phyloP scores from a whole-genome alignment of 768 basidiomycete genomes.

The Cyclocybe cylindracea region DNA sequence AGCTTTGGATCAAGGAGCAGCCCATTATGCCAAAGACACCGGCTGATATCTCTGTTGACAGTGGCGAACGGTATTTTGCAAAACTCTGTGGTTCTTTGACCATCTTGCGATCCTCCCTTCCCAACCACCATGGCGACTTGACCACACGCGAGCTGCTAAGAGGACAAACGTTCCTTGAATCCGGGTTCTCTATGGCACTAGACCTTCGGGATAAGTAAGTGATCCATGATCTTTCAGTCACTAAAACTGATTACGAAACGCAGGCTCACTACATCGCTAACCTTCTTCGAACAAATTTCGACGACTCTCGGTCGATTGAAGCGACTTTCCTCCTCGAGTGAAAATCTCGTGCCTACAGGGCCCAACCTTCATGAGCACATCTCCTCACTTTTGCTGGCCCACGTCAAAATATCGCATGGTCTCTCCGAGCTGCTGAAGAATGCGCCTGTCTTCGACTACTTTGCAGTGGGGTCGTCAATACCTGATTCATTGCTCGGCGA shows the following conservation, averaged over 20 bases:
- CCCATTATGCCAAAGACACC: conserved; percentile 34
- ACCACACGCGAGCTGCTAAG: conserved; percentile 86
- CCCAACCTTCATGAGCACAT: conserved; percentile 19
- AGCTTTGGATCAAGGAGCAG: conserved; percentile 69
- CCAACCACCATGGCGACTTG: conserved; percentile 78
- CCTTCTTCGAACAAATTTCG: conserved; percentile 24
- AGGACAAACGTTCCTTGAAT: conserved; percentile 77
- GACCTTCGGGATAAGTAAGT: conserved; percentile 65
- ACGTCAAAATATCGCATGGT: conserved; percentile 31
- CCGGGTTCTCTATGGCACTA: conserved; percentile 68
- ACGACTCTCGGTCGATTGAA: conserved; percentile 27
- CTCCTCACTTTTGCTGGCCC: conserved; percentile 20
- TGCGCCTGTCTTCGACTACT: conserved; percentile 4
- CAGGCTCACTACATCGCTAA: conserved; percentile 32
- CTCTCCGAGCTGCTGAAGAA: conserved; percentile 14
- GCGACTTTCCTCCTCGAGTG: conserved; percentile 17
- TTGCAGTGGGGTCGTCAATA: conserved; percentile 1
- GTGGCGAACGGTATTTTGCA: conserved; percentile 63
- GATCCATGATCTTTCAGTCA: neutral
- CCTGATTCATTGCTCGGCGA: conserved; percentile 5
- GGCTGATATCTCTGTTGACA: conserved; percentile 29
- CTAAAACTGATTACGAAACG: conserved; percentile 4
- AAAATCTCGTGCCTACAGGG: conserved; percentile 23
- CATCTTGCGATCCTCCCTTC: conserved; percentile 58
- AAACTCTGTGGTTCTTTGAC: conserved; percentile 68